Conservation (phyloP, 2,329 filamentous ascomycete genomes). For the Cladosporium sp. region DNA sequence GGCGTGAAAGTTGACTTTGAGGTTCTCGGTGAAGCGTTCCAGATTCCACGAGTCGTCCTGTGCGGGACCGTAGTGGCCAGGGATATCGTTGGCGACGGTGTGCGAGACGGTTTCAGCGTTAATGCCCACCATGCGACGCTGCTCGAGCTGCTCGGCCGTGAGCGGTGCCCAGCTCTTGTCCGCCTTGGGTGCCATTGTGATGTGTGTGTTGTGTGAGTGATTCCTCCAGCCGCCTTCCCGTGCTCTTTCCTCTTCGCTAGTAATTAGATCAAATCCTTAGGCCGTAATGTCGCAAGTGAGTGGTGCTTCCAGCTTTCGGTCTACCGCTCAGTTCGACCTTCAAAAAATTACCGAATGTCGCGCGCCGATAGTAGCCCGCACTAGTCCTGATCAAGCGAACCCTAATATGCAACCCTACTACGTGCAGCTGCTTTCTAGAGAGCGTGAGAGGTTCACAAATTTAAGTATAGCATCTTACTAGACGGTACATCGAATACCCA, state of each 20-base stretch:
- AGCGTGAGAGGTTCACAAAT: background rate
- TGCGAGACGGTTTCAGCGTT: conserved; percentile 89
- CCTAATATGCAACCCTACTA: background rate
- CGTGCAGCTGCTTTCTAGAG: background rate
- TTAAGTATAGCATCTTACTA: background rate
- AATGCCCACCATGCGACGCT: conserved; percentile 80
- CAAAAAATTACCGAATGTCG: conserved; percentile 5
- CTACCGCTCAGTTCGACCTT: background rate
- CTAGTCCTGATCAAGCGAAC: background rate
- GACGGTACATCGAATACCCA: background rate
- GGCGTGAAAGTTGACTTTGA: conserved; percentile 80
- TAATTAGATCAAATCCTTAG: background rate
- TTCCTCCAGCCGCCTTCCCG: conserved; percentile 20
- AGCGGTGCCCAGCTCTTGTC: conserved; percentile 34
- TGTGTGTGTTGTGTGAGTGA: background rate
- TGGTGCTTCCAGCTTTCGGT: background rate
- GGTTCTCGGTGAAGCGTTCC: conserved; percentile 69
- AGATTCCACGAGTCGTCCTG: conserved; percentile 83
- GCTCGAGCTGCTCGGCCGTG: conserved; percentile 60
- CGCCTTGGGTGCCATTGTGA: conserved; percentile 18
- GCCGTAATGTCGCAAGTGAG: conserved; percentile 4
- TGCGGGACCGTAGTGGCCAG: conserved; percentile 77
- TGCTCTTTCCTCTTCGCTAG: background rate
- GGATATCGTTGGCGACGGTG: conserved; percentile 87
- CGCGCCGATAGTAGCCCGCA: background rate